Evolutionary conservation across 257 asterid species (phyloP), one percentile per base, ranked within the genome.

Genomic region (Jacaranda mimosifolia): DNA sequence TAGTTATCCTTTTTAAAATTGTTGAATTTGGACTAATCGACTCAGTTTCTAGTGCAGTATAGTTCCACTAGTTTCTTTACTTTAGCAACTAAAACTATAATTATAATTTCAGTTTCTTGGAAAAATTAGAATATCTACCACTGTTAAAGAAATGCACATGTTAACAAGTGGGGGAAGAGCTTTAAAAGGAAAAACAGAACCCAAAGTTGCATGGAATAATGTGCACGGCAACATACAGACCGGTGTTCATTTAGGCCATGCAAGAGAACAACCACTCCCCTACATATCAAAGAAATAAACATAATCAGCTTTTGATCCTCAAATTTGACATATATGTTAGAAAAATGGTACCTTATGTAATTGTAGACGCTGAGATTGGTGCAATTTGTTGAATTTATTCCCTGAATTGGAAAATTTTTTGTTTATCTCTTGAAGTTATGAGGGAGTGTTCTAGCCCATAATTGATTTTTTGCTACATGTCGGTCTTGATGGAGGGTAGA

Each of bases 231-330:
- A 52, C 38, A 46, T 12, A 82, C 86, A 48, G 38, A 91, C 98
- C 97, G 86, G 93, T 93, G 98, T 80, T 93, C 97, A 58, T 93
- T 93, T 68, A 93, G 82, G 80, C 97, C 97, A 51, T 93, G 98
- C 84, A 93, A 81, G 51, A 93, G 81, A 79, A 91, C 80, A 65
- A 93, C 87, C 80, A 93, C 75, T 13, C 97, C 98, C 90, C 95
- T 93, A 57, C 80, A 84, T 70, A 76, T 32, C 42, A 52, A 19
- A 68, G 32, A 55, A 56, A 38, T 10, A 59, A 26, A 53, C 32
- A 63, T 6, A 48, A 76, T 76, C 75, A 73, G 66, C 26, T 19
- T 55, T 4, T 3, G 3, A 17, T 45, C 71, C 38, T 48, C 35
- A 38, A 51, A 65, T 26, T 26, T 26, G 32, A 26, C 32, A 26